phyloP scores from a whole-genome alignment of 2,329 filamentous ascomycete genomes.

The Neophaeococcomyces aloes region DNA sequence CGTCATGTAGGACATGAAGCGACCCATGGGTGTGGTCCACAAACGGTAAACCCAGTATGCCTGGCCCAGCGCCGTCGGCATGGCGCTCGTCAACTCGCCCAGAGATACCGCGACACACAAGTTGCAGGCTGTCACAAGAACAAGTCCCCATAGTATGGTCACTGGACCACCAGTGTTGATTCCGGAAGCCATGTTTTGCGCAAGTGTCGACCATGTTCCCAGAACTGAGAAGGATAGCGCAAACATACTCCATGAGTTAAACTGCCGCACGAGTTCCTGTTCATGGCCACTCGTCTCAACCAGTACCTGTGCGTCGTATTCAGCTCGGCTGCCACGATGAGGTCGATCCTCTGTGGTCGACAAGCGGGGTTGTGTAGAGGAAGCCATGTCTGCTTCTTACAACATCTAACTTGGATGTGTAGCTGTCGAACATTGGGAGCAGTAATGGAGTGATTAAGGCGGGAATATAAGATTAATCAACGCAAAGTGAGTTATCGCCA shows the following conservation, averaged over 20 bases:
- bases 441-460: too few species aligned
- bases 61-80: slow-evolving; percentile 52
- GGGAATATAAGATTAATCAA: too few species aligned
- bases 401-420: too few species aligned
- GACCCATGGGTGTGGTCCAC: slow-evolving; percentile 31
- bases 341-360: too few species aligned
- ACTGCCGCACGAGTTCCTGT: slow-evolving; percentile 38
- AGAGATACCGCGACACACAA: slow-evolving; percentile 45
- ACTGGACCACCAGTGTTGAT: slow-evolving; percentile 46
- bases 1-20: slow-evolving; percentile 46
- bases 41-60: slow-evolving; percentile 47
- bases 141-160: slow-evolving; percentile 46
- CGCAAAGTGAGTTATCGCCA: too few species aligned
- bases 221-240: slow-evolving; percentile 48
- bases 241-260: slow-evolving; percentile 47
- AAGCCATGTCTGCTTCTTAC: too few species aligned
- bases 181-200: slow-evolving; percentile 42
- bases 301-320: background rate
- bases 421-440: too few species aligned
- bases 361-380: too few species aligned
- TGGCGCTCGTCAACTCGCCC: slow-evolving; percentile 47
- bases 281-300: slow-evolving; percentile 28
- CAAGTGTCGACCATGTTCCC: slow-evolving; percentile 49
- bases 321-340: too few species aligned
- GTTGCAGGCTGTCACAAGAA: slow-evolving; percentile 44